These are phyloP conservation scores for Blastobotrys serpentis DNA, from an alignment of 1,139 yeast genomes.

Conservation along the genomic window DNA sequence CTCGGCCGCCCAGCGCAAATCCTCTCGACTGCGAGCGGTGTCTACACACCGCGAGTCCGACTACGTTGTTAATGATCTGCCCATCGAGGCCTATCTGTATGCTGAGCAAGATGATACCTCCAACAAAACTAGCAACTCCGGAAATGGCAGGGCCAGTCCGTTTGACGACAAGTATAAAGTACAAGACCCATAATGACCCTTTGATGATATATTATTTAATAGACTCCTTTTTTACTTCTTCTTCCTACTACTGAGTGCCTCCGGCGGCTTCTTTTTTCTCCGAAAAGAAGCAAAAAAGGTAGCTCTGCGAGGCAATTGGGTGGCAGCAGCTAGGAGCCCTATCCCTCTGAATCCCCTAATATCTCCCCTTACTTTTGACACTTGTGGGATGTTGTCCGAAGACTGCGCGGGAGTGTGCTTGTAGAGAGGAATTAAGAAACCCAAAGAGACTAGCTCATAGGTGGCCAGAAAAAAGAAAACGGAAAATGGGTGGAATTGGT, in stretches of 20 bases:
- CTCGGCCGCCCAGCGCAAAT: constrained; percentile 5
- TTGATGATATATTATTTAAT: constrained; percentile 8
- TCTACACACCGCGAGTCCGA: constrained; percentile 17
- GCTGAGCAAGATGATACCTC: constrained; percentile 20
- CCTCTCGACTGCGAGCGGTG: constrained; percentile 12
- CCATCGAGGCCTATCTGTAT: constrained; percentile 27
- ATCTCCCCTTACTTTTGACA: too few relatives aligned
- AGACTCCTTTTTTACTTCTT: not conserved
- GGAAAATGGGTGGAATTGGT: too few relatives aligned
- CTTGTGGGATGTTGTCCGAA: too few relatives aligned
- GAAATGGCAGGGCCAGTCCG: constrained; percentile 24
- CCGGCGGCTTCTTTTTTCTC: constrained; percentile 2
- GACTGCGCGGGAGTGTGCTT: too few relatives aligned
- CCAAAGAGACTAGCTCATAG: too few relatives aligned
- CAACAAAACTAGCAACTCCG: constrained; percentile 15
- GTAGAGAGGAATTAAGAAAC: too few relatives aligned
- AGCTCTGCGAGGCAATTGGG: too few relatives aligned
- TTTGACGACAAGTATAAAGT: constrained; percentile 25
- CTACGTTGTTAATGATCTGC: constrained; percentile 28
- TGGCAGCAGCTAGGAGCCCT: too few relatives aligned
- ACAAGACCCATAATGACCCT: constrained; percentile 1
- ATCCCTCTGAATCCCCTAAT: too few relatives aligned
- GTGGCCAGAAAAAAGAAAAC: too few relatives aligned
- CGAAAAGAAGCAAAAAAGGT: too few relatives aligned
- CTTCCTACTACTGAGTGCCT: not conserved